phyloP scores from a whole-genome alignment of 192 early-diverging fungal genomes.

The Chytriomyces confervae region DNA sequence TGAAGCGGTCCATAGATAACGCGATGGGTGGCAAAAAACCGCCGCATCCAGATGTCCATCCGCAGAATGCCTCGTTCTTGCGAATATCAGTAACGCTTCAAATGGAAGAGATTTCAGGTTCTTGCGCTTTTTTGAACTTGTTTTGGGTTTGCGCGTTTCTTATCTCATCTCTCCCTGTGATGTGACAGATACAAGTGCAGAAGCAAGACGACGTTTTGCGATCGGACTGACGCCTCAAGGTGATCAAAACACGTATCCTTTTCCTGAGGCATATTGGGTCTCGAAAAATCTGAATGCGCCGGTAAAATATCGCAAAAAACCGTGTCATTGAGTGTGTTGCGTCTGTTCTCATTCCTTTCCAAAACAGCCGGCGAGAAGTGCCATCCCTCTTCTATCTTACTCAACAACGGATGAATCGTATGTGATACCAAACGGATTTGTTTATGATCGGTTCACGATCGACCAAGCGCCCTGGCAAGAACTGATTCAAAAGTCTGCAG shows the following conservation, averaged over 20 bases:
- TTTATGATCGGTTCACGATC: conserved; percentile 77
- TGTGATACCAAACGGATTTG: conserved; percentile 73
- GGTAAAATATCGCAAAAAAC: not conserved
- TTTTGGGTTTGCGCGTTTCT: not conserved
- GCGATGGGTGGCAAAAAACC: conserved; percentile 38
- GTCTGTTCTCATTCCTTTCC: not conserved
- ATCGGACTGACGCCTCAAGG: conserved; percentile 1
- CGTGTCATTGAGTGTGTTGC: not conserved
- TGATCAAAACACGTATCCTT: conserved; percentile 61
- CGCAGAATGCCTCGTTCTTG: conserved; percentile 29
- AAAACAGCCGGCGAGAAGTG: conserved; percentile 55
- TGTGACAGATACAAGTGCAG: not conserved
- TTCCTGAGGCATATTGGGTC: conserved; percentile 68
- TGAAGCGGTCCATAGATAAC: conserved; percentile 72
- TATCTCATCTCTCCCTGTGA: no score
- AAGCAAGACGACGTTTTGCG: not conserved
- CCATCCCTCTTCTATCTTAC: conserved; percentile 69
- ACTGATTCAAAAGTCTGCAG: conserved; percentile 59
- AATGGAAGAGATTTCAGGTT: conserved; percentile 38
- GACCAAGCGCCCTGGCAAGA: conserved; percentile 67
- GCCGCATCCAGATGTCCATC: conserved; percentile 40
- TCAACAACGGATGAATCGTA: conserved; percentile 60
- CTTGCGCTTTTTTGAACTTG: not conserved
- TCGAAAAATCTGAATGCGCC: not conserved
- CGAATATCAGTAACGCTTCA: conserved; percentile 36